These are phyloP conservation scores for Phalaenopsis aphrodite DNA, from an alignment of 106 monocot genomes.

Conservation along the genomic window DNA sequence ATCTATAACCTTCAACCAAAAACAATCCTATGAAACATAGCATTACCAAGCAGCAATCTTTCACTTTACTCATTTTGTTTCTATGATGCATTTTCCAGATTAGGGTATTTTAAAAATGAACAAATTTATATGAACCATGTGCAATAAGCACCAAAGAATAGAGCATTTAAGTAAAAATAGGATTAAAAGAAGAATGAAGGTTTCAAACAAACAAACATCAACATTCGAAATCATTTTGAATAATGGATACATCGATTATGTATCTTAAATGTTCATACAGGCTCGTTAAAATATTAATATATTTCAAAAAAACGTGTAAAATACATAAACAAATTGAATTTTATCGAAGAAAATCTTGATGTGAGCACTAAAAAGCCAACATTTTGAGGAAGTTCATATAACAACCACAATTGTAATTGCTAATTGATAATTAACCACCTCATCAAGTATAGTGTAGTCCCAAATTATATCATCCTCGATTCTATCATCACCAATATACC, in stretches of 20 bases:
- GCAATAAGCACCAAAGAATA: neutral
- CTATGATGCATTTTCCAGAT: too few relatives aligned
- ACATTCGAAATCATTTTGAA: neutral
- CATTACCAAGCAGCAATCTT: neutral
- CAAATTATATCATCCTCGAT: conserved; percentile 58
- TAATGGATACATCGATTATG: neutral
- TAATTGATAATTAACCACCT: conserved; percentile 35
- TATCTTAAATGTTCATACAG: neutral
- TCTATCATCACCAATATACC: conserved; percentile 20
- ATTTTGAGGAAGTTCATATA: neutral
- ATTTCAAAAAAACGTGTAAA: too few relatives aligned
- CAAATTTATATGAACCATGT: too few relatives aligned
- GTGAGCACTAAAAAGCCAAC: neutral
- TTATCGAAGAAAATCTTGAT: neutral
- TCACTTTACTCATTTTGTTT: too few relatives aligned
- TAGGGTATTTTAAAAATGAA: too few relatives aligned
- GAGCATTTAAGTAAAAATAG: neutral
- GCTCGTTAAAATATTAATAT: too few relatives aligned
- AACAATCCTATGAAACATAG: neutral
- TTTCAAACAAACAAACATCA: neutral
- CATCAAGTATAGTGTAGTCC: conserved; percentile 93
- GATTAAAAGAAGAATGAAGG: conserved; percentile 1
- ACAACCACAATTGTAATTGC: neutral
- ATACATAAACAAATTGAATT: too few relatives aligned
- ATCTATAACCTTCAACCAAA: neutral